Evolutionary conservation across 2,329 filamentous ascomycete species (phyloP), one percentile per base, ranked within the genome.

Genomic region (Claviceps quebecensis): DNA sequence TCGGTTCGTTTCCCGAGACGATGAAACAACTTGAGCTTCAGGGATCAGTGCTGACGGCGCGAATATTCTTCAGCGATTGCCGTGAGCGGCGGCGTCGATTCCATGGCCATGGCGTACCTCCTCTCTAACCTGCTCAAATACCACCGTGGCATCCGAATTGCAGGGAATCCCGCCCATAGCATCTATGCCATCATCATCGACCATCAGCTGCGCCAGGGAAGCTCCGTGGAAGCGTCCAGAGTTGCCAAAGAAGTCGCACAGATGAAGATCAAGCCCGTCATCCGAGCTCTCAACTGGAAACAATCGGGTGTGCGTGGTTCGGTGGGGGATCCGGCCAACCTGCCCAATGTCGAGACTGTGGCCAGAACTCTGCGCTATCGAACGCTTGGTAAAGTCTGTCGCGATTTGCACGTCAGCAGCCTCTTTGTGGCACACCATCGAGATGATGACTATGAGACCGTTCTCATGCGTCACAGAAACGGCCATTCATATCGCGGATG

Each of bases 21-120:
- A 34, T 34, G 29, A 34, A 34, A 34, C 9, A 34, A 9, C 4
- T 34, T 11, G 9, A 34, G 9, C 29, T 34, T 34, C 29, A 34
- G 8, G 9, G 29, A 34, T 41, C n/a, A 13, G 34, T 37, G 14
- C 16, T 34, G 29, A 34, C 29, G 9, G 29, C 29, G 9, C 1
- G 11, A 34, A 11, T 4, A 3, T 22, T 29, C 8, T 22, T 7
- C 55, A 87, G 84, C 77, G 50, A 71, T 97, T 53, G 93, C 90
- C 16, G 73, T 97, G 55, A 96, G 90, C 62, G 93, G 93, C 23
- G 93, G 93, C 7, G 86, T 93, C 40, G 93, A 98, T 67, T 97
- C 91, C n/a, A 98, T 97, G 90, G 91, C 91, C 29, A 73, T 98
- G 54, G 88, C 89, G 51, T 81, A 74, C 54, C 75, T 97, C 38